A percentile compares a stretch with the other conserved stretches of the same genome.
These are phyloP conservation scores for Myxozyma udenii DNA, from an alignment of 805 yeast genomes.

Conservation along the genomic window DNA sequence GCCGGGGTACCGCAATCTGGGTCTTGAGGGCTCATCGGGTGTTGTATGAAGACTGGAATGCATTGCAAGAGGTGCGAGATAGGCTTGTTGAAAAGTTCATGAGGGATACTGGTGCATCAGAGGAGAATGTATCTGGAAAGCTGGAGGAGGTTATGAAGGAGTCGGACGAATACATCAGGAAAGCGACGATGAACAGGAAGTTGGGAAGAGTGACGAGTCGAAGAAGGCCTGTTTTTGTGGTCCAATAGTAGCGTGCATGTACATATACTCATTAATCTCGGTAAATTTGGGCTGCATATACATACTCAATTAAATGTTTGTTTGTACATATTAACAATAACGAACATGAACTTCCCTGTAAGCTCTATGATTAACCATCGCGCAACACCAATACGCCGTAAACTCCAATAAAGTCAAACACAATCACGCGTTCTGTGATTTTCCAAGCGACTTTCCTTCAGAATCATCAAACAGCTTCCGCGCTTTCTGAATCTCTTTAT, in stretches of 20 bases:
- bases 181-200: background rate
- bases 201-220: background rate
- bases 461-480: slow-evolving; percentile 63
- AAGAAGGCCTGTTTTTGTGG: slow-evolving; percentile 2
- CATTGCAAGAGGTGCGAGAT: slow-evolving; percentile 1
- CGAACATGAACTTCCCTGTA: background rate
- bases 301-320: too few species aligned
- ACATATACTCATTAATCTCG: too few species aligned
- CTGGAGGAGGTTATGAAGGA: slow-evolving; percentile 3
- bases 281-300: too few species aligned
- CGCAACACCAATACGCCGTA: too few species aligned
- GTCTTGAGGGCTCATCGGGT: slow-evolving; percentile 12
- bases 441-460: slow-evolving; percentile 47
- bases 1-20: too few species aligned
- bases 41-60: background rate
- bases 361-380: too few species aligned
- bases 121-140: slow-evolving; percentile 3
- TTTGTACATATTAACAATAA: background rate
- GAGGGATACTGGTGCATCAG: slow-evolving; percentile 1
- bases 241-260: background rate
- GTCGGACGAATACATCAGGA: background rate
- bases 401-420: too few species aligned
- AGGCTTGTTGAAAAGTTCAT: slow-evolving; percentile 1
- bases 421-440: too few species aligned
- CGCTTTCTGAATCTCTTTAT: slow-evolving; percentile 62